Conservation (phyloP, 768 basidiomycete genomes). For the Nevesoporus exiguus region DNA sequence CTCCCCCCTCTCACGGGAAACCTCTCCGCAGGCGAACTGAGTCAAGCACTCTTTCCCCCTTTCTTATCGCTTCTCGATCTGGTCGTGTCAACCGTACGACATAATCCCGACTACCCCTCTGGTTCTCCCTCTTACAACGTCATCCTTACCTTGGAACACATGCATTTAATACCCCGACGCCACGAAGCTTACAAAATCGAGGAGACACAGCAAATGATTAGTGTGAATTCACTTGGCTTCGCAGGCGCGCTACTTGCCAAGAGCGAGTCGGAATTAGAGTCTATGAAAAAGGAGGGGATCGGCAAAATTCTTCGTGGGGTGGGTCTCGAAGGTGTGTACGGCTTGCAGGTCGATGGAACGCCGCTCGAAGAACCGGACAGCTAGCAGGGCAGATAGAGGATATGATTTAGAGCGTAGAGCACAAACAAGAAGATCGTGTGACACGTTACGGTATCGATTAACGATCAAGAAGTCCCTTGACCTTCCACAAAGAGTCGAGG, state of each 20-base stretch:
- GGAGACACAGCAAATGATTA: slow-evolving; percentile 54
- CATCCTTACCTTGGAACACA: slow-evolving; percentile 75
- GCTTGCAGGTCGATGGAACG: slow-evolving; percentile 55
- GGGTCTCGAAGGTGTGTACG: slow-evolving; percentile 64
- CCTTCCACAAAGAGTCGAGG: slow-evolving; percentile 51
- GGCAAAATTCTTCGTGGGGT: slow-evolving; percentile 62
- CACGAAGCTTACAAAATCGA: slow-evolving; percentile 54
- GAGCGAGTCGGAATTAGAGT: slow-evolving; percentile 71
- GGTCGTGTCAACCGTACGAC: slow-evolving; percentile 66
- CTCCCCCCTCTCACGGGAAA: slow-evolving; percentile 25
- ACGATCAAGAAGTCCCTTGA: slow-evolving; percentile 38
- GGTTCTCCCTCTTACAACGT: slow-evolving; percentile 81
- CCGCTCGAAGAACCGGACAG: slow-evolving; percentile 34
- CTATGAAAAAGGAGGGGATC: slow-evolving; percentile 61
- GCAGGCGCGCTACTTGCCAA: slow-evolving; percentile 88
- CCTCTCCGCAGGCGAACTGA: slow-evolving; percentile 41
- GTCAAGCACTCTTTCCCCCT: slow-evolving; percentile 48
- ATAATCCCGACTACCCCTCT: slow-evolving; percentile 56
- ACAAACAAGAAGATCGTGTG: neutral
- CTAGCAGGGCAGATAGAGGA: neutral
- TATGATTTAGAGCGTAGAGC: neutral
- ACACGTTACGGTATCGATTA: slow-evolving; percentile 3
- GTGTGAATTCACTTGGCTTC: slow-evolving; percentile 85
- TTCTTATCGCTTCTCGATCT: slow-evolving; percentile 79
- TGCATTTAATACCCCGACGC: slow-evolving; percentile 81